These are phyloP conservation scores for Talaromyces marneffei DNA, from an alignment of 2,329 filamentous ascomycete genomes.

Conservation along the genomic window DNA sequence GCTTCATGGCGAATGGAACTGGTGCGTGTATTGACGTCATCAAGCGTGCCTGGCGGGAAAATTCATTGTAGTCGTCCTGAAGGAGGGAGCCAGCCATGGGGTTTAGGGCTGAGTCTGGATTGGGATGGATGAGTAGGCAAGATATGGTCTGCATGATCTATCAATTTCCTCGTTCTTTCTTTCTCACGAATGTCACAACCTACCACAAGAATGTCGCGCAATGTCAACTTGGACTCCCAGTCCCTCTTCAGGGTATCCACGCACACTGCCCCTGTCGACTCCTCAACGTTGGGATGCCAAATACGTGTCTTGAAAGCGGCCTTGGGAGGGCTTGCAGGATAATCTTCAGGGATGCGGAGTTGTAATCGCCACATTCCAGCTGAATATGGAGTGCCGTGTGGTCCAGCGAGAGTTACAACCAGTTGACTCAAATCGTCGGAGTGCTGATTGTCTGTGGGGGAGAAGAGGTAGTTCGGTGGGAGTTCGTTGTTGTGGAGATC, in stretches of 20 bases:
- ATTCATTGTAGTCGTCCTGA: slow-evolving; percentile 55
- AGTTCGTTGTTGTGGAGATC: slow-evolving; percentile 50
- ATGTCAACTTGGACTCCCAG: slow-evolving; percentile 53
- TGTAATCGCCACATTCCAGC: slow-evolving; percentile 55
- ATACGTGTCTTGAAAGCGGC: slow-evolving; percentile 57
- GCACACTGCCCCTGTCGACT: slow-evolving; percentile 56
- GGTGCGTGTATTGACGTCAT: slow-evolving; percentile 59
- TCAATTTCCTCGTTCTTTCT: background rate
- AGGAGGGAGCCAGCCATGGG: slow-evolving; percentile 54
- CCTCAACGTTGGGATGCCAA: slow-evolving; percentile 62
- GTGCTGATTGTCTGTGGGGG: slow-evolving; percentile 33
- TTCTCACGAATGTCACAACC: slow-evolving; percentile 17
- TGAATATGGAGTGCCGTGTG: slow-evolving; percentile 55
- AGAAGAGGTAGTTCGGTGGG: slow-evolving; percentile 58
- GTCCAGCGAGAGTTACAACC: slow-evolving; percentile 54
- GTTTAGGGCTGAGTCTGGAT: slow-evolving; percentile 59
- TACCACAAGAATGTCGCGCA: slow-evolving; percentile 53
- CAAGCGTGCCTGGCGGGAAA: slow-evolving; percentile 52
- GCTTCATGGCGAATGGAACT: slow-evolving; percentile 43
- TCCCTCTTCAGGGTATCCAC: slow-evolving; percentile 61
- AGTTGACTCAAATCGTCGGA: slow-evolving; percentile 53
- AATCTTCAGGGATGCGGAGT: slow-evolving; percentile 55
- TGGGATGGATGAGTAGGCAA: slow-evolving; percentile 59
- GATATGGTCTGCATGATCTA: slow-evolving; percentile 48
- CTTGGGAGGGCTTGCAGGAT: slow-evolving; percentile 46